Percentiles rank a stretch among this genome's conserved stretches.
Conservation (phyloP, 352 stramenopile species). For the Pythium folliculosum region DNA sequence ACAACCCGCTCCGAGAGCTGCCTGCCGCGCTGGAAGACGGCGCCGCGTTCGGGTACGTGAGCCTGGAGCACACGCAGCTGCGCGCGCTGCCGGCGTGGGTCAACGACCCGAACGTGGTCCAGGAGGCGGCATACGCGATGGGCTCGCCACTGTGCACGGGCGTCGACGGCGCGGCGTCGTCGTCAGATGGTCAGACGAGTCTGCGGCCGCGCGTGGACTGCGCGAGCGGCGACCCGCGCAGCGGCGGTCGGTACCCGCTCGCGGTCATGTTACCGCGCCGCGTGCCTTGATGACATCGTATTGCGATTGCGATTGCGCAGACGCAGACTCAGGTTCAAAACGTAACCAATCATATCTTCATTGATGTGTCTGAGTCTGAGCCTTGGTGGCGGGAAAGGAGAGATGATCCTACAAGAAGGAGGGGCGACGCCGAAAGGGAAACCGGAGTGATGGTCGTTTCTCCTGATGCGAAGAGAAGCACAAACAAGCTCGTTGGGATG, state of each 20-base stretch:
- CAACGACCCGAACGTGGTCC: background rate
- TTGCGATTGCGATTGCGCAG: background rate
- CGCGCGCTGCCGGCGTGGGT: slow-evolving; percentile 7
- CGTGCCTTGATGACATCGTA: background rate
- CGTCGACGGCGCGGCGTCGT: background rate
- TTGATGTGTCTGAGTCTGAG: too few relatives aligned
- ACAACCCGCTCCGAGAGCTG: slow-evolving; percentile 18
- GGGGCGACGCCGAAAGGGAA: too few relatives aligned
- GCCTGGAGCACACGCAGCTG: slow-evolving; percentile 11
- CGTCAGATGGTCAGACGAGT: background rate
- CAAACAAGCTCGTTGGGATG: too few relatives aligned
- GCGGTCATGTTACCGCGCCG: slow-evolving; percentile 3
- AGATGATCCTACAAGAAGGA: too few relatives aligned
- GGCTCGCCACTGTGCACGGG: background rate
- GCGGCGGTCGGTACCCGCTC: slow-evolving; percentile 12
- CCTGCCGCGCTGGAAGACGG: background rate
- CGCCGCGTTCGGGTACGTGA: slow-evolving; percentile 5
- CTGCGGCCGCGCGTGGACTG: slow-evolving; percentile 4
- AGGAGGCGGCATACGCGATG: background rate
- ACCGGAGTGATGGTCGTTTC: too few relatives aligned
- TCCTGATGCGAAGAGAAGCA: too few relatives aligned
- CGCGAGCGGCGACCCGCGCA: slow-evolving; percentile 1
- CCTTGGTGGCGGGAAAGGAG: too few relatives aligned
- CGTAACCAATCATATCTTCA: too few relatives aligned
- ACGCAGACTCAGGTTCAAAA: background rate